Percentiles rank a stretch among this genome's conserved stretches.
Evolutionary conservation across 1,284 basidiomycete species (phyloP).

Genomic region (Ceratobasidium sp.): DNA sequence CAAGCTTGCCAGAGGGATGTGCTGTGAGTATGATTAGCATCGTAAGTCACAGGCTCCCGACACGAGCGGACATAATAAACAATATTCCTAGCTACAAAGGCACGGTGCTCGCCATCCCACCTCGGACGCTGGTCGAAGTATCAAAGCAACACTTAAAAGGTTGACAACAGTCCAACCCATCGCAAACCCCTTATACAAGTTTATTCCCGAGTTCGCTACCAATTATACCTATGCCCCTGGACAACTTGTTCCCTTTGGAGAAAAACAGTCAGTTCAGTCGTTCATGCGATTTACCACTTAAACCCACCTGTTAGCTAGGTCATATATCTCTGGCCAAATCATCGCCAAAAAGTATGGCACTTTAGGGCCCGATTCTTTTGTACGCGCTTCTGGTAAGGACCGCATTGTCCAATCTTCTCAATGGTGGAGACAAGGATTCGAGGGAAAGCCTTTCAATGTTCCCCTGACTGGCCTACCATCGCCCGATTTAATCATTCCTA

Average conservation of each 20-base stretch:
- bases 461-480: slow-evolving; percentile 37
- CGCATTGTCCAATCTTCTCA: slow-evolving; percentile 71
- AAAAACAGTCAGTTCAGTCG: slow-evolving; percentile 61
- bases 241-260: slow-evolving; percentile 72
- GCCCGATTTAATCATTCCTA: slow-evolving; percentile 46
- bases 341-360: slow-evolving; percentile 28
- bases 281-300: slow-evolving; percentile 28
- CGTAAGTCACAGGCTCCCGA: slow-evolving; percentile 52
- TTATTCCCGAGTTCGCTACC: slow-evolving; percentile 63
- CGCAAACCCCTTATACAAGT: slow-evolving; percentile 49
- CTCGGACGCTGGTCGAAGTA: slow-evolving; percentile 53
- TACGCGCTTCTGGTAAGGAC: slow-evolving; percentile 44
- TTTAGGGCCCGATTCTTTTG: slow-evolving; percentile 10
- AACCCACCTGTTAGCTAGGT: slow-evolving; percentile 55
- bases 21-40: slow-evolving; percentile 68
- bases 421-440: slow-evolving; percentile 64
- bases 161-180: slow-evolving; percentile 54
- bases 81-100: slow-evolving; percentile 70
- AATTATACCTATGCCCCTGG: slow-evolving; percentile 64
- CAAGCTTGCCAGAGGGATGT: slow-evolving; percentile 49
- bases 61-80: slow-evolving; percentile 37
- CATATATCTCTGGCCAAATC: slow-evolving; percentile 30
- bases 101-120: slow-evolving; percentile 86
- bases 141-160: slow-evolving; percentile 57
- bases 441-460: background rate